Base-by-base conservation (phyloP, 441 rosid species). In the Populus tomentosa region DNA sequence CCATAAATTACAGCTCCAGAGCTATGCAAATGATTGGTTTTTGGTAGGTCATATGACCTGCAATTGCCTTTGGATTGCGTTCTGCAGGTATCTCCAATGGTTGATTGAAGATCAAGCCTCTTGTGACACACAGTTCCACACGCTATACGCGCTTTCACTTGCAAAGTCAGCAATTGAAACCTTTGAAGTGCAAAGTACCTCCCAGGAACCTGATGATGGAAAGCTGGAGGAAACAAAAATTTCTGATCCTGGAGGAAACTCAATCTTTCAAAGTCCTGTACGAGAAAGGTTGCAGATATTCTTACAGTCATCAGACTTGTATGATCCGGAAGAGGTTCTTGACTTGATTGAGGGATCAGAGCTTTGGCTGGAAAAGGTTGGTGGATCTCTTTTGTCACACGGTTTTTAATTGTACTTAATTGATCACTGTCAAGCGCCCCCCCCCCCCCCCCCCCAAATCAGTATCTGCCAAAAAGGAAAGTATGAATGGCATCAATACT, bases 291-390 rank as follows among this genome's bases (percentile, higher is more conserved):
- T 96, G 84, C 99, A 92, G 89, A 85, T 87, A 77, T 96, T 94
- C 75, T 88, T 94, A 82, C 89, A 86, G 78, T 90, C 95, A 69
- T 96, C 98, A 38, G 97, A 96, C 82, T 88, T 91, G 71, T 94
- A 90, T 87, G 97, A 94, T 84, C 89, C 96, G 14, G 91, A 90
- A 84, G 98, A 94, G 78, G 90, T 93, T 82, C 94, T 96, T 84
- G 91, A 87, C 76, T 82, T 93, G 86, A 88, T 96, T 78, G 93
- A 91, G 86, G 90, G 87, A 46, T 92, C 98, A 70, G 98, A 96
- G 78, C 77, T 92, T 77, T 96, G 99, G 99, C 80, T 92, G 80
- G 98, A 94, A 88, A 96, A 94, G 99, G 99, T 93, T 14, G 77
- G 71, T 35, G 9, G 67, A 62, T 64, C 73, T 70, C 38, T 63